These are phyloP conservation scores for Cyclotella distinguenda DNA, from an alignment of 108 stramenopile genomes.

Conservation along the genomic window DNA sequence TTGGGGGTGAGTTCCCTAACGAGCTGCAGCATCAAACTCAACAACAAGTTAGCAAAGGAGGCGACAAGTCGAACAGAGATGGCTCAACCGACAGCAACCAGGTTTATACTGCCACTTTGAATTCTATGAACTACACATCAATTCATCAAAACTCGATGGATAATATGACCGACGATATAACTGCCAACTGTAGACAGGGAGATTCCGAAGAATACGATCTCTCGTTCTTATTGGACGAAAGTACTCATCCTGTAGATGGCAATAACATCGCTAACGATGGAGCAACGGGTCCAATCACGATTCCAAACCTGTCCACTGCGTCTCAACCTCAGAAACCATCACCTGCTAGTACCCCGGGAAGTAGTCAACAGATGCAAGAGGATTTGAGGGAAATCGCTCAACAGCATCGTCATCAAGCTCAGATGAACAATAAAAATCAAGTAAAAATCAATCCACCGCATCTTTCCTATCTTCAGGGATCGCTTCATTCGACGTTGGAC, in stretches of 20 bases:
- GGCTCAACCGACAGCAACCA: not conserved
- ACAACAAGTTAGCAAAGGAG: not conserved
- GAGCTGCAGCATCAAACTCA: not conserved
- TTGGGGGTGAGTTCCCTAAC: too few relatives aligned
- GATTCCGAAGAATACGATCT: not conserved
- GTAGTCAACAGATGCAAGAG: conserved; percentile 3
- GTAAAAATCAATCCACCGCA: not conserved
- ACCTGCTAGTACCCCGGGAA: not conserved
- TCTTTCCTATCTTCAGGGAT: not conserved
- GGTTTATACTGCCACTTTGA: not conserved
- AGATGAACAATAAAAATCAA: not conserved
- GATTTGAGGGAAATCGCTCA: not conserved
- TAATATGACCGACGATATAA: not conserved
- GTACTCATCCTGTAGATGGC: not conserved
- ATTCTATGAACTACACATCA: not conserved
- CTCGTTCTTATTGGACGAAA: conserved; percentile 1
- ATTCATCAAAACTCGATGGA: not conserved
- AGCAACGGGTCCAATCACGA: not conserved
- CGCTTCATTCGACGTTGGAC: not conserved
- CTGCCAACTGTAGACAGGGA: not conserved
- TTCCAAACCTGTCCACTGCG: not conserved
- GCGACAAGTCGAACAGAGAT: not conserved
- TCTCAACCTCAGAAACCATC: not conserved
- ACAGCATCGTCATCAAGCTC: not conserved
- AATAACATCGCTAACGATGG: not conserved